Conservation (phyloP, 176 grass and related monocot species). For the Paspalum notatum region DNA sequence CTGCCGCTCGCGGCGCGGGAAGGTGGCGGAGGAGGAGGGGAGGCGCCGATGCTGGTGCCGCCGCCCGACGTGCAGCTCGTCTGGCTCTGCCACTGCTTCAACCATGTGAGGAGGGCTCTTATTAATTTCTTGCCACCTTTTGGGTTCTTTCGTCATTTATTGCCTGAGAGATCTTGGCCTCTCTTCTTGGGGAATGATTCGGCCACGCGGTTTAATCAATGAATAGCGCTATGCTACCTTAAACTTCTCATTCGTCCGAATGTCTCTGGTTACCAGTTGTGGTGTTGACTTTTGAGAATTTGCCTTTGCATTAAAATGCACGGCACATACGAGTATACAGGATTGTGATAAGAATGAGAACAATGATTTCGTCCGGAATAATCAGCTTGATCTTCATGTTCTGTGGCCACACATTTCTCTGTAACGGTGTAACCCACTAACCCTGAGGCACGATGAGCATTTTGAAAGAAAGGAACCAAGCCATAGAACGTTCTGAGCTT, state of each 20-base stretch:
- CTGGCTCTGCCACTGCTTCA: conserved; percentile 91
- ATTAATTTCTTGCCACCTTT: conserved; percentile 23
- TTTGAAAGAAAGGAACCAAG: no score
- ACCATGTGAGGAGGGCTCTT: conserved; percentile 68
- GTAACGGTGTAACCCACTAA: no score
- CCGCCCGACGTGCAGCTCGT: conserved; percentile 78
- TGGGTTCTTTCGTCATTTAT: not conserved
- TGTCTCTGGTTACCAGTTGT: not conserved
- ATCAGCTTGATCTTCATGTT: not conserved
- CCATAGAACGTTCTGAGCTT: no score
- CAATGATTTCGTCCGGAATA: not conserved
- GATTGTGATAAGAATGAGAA: not conserved
- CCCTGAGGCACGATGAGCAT: no score
- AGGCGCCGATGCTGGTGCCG: conserved; percentile 65
- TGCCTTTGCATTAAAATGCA: not conserved
- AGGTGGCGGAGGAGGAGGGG: conserved; percentile 31
- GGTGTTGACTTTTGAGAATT: not conserved
- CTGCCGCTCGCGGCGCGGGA: conserved; percentile 61
- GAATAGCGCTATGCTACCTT: not conserved
- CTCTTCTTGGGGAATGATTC: not conserved
- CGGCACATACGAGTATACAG: not conserved
- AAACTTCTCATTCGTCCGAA: not conserved
- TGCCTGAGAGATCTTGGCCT: not conserved
- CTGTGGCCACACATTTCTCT: not conserved
- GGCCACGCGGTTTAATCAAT: not conserved